These are phyloP conservation scores for Leccinellum albellum DNA, from an alignment of 768 basidiomycete genomes.

Conservation along the genomic window DNA sequence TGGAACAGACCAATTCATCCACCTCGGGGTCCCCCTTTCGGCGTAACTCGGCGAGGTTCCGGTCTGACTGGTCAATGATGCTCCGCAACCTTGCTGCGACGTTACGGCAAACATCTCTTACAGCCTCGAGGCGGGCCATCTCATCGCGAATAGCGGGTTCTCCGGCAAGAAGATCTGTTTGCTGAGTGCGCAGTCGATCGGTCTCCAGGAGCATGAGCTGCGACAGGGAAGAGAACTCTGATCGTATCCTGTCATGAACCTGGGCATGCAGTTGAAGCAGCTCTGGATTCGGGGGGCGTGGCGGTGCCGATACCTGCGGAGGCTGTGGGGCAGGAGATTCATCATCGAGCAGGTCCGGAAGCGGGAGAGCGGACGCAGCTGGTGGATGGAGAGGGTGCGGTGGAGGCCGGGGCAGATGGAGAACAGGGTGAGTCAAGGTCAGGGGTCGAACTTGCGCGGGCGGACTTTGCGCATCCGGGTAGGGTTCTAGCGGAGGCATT, in stretches of 20 bases:
- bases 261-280: constrained; percentile 74
- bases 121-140: constrained; percentile 91
- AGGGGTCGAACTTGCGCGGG: constrained; percentile 19
- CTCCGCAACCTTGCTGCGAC: constrained; percentile 66
- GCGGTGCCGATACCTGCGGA: constrained; percentile 47
- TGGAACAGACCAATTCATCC: constrained; percentile 94
- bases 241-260: constrained; percentile 70
- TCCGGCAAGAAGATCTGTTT: constrained; percentile 81
- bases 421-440: constrained; percentile 25
- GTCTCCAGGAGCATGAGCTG: constrained; percentile 61
- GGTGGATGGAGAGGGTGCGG: constrained; percentile 21
- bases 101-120: constrained; percentile 81
- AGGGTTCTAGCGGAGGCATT: constrained; percentile 26
- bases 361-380: constrained; percentile 17
- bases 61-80: constrained; percentile 65
- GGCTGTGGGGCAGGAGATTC: constrained; percentile 38
- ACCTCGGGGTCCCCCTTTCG: constrained; percentile 88
- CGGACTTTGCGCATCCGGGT: constrained; percentile 27
- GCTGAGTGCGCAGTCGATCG: constrained; percentile 75
- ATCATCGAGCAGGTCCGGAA: constrained; percentile 63
- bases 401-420: constrained; percentile 19
- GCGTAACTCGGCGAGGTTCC: constrained; percentile 72
- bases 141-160: constrained; percentile 95
- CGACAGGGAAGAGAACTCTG: constrained; percentile 68
- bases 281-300: constrained; percentile 87